Base-by-base conservation (phyloP, 2,329 filamentous ascomycete genomes). In the Aspergillus tanneri region DNA sequence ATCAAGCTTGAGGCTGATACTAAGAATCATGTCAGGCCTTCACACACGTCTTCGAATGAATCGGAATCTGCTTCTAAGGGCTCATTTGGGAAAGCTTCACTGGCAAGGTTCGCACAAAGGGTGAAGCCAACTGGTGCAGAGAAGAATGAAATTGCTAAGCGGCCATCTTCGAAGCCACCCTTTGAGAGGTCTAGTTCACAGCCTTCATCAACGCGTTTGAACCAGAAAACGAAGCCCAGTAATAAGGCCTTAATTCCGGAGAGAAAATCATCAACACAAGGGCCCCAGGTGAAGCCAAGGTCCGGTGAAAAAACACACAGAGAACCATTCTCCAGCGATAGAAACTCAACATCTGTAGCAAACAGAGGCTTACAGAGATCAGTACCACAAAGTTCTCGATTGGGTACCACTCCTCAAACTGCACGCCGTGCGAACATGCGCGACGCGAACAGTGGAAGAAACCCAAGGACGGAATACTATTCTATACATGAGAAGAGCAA, bases 401-500 rank as follows among this genome's bases (percentile, higher is more conserved):
- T 52, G 19, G 52, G 57, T 11, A 53, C 57, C 10, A 53, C 57
- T 5, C 60, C 59, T 22, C 56, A 53, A 22, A 63, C 54, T n/a
- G 22, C 48, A 30, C 40, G 45, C 27, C 54, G 53, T 27, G 14
- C 37, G 12, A 54, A 58, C 4, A 36, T 53, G 8, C 54, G 46
- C 5, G 55, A 60, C 35, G 19, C 43, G 6, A 50, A 37, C 7
- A 42, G 50, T n/a, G 45, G 58, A 32, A 54, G 45, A 8, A 58
- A 51, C 19, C 52, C 63, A 23, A 53, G 49, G 37, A 43, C 58
- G 16, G 65, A 64, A 5, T 67, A 66, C 47, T 70, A 70, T 50
- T 54, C 67, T 5, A 49, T 72, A 11, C 66, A 62, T 23, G 70
- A 73, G 46, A 66, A 65, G 50, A 68, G 65, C 28, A 58, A 68